Evolutionary conservation across 2,329 filamentous ascomycete species (phyloP), one percentile per base, ranked within the genome.

Genomic region (Nemania diffusa): DNA sequence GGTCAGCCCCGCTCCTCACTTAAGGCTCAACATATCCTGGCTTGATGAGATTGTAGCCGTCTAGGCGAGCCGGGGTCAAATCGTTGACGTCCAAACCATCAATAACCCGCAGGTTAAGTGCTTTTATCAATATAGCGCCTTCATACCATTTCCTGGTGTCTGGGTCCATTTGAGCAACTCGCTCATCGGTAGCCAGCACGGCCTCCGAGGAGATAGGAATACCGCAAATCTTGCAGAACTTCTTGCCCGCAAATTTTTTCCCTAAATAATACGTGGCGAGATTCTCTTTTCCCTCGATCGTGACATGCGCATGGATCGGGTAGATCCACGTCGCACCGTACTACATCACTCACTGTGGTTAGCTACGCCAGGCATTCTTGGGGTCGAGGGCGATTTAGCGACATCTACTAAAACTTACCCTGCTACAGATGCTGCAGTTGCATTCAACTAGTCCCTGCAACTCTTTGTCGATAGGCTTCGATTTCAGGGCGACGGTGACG

Each of bases 221-320:
- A 64, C 83, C 84, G 70, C 85, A 87, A 11, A 62, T 79, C 70
- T 79, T 80, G 78, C 85, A 87, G 67, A 87, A 87, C 1, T 73
- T 73, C 78, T 85, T 86, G 65, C 63, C 67, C 48, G 77, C 71
- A 3, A 79, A 20, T 1, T 69, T 67, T 26, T 62, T 60, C 24
- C 66, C 73, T 68, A 84, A 84, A 7, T 58, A 9, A 73, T 85
- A 85, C 2, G 68, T 69, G 3, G 69, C 71, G 5, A 84, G 75
- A 67, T 83, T 79, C 27, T 81, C 80, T 64, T 72, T 64, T 73
- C 83, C 75, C 29, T 81, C 69, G 53, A 86, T 69, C 11, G 75
- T 76, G n/a, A 84, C 76, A 56, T 84, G 79, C 11, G 79, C 74
- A 3, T 69, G 70, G 2, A 67, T 65, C 6, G 81, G 80, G 71